Percentiles rank a stretch among this genome's conserved stretches.
Evolutionary conservation across 352 stramenopile species (phyloP).

Genomic region (Phytophthora ramorum): DNA sequence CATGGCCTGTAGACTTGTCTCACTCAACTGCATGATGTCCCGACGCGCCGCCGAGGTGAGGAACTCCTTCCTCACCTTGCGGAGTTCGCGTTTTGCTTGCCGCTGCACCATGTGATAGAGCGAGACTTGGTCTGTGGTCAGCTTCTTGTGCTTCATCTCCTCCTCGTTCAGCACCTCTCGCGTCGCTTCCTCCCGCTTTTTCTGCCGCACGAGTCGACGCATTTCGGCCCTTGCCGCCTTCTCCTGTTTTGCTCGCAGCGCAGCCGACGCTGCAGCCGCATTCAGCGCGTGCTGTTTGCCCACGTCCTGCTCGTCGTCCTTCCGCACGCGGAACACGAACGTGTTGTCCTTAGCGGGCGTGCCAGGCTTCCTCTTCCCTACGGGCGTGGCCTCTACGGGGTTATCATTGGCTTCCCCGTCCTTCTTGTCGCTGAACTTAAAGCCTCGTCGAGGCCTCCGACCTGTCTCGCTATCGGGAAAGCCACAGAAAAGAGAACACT

Average conservation of each 20-base stretch:
- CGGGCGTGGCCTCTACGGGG: conserved; percentile 36
- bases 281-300: conserved; percentile 41
- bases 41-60: conserved; percentile 55
- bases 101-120: conserved; percentile 68
- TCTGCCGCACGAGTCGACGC: conserved; percentile 47
- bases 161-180: conserved; percentile 49
- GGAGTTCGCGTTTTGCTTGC: conserved; percentile 68
- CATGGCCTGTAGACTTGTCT: conserved; percentile 70
- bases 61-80: conserved; percentile 76
- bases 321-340: conserved; percentile 68
- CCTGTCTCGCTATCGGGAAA: conserved; percentile 19
- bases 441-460: conserved; percentile 51
- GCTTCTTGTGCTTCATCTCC: conserved; percentile 44
- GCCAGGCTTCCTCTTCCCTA: conserved; percentile 26
- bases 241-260: conserved; percentile 58
- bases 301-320: conserved; percentile 39
- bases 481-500: conserved; percentile 6
- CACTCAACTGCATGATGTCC: conserved; percentile 76
- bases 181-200: conserved; percentile 56
- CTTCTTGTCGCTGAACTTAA: conserved; percentile 64
- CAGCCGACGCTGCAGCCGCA: conserved; percentile 48
- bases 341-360: conserved; percentile 35
- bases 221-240: conserved; percentile 52
- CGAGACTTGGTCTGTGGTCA: conserved; percentile 59
- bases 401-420: conserved; percentile 15